Percentiles rank a stretch among this genome's conserved stretches.
These are phyloP conservation scores for Macaranga tanarius DNA, from an alignment of 441 rosid genomes.

Conservation along the genomic window DNA sequence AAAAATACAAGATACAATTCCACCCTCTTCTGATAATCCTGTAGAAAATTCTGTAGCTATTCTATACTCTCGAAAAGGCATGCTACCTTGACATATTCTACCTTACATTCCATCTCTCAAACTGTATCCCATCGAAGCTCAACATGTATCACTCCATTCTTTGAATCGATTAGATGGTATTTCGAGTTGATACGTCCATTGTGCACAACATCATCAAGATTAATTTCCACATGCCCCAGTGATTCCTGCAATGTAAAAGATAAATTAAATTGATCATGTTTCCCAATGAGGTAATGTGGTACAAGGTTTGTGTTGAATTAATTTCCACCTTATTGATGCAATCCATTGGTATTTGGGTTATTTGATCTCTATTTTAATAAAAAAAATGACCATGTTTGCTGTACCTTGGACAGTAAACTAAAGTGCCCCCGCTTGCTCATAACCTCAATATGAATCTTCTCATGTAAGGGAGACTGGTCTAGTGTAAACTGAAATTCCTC, in stretches of 20 bases:
- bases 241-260: slow-evolving; percentile 49
- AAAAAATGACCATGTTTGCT: neutral
- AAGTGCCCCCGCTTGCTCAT: slow-evolving; percentile 68
- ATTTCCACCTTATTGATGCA: too few relatives aligned
- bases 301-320: too few relatives aligned
- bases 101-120: slow-evolving; percentile 49
- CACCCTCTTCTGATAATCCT: neutral
- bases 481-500: slow-evolving; percentile 85
- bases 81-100: neutral
- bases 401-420: slow-evolving; percentile 70
- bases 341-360: too few relatives aligned
- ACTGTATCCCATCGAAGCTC: slow-evolving; percentile 79
- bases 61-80: neutral
- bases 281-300: too few relatives aligned
- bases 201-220: slow-evolving; percentile 70
- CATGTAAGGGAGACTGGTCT: slow-evolving; percentile 80
- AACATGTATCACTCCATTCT: slow-evolving; percentile 70
- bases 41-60: neutral
- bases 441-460: slow-evolving; percentile 70
- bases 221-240: slow-evolving; percentile 75
- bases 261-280: neutral
- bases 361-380: too few relatives aligned
- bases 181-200: slow-evolving; percentile 82
- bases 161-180: slow-evolving; percentile 80
- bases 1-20: neutral